Evolutionary conservation across 768 basidiomycete genomes (phyloP).

Genomic region (Cystofilobasidium bisporidii): DNA sequence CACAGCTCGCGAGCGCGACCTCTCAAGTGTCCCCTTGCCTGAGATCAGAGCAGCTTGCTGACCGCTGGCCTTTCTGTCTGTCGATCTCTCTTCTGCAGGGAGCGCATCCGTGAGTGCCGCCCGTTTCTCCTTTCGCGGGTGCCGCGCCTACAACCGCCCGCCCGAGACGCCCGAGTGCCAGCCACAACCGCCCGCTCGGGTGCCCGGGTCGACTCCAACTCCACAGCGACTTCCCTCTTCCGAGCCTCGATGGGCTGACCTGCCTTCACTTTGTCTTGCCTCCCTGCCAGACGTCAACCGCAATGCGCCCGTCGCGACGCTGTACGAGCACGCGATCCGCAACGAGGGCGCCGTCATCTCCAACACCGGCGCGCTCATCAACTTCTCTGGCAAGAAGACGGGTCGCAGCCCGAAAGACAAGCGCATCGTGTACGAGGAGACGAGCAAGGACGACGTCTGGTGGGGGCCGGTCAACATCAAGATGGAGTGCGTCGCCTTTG

Average conservation of each 20-base stretch:
- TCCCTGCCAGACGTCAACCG: conserved; percentile 50
- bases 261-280: not conserved
- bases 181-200: not conserved
- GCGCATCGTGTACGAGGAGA: conserved; percentile 96
- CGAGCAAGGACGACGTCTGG: conserved; percentile 94
- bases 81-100: conserved; percentile 7
- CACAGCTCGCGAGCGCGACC: too few relatives aligned
- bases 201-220: not conserved
- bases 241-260: not conserved
- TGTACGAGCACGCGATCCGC: conserved; percentile 95
- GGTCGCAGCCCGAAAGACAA: conserved; percentile 98
- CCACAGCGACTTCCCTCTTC: too few relatives aligned
- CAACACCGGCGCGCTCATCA: conserved; percentile 90
- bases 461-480: conserved; percentile 99
- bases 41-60: not conserved
- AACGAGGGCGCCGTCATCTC: conserved; percentile 99
- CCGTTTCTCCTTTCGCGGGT: not conserved
- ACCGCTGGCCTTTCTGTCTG: not conserved
- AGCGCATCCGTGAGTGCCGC: conserved; percentile 28
- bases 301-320: conserved; percentile 51
- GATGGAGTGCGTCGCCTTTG: conserved; percentile 54
- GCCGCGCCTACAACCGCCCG: too few relatives aligned
- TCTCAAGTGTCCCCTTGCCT: not conserved
- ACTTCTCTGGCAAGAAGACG: conserved; percentile 99
- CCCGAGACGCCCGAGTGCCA: too few relatives aligned